Percentiles rank a stretch among this genome's conserved stretches.
These are phyloP conservation scores for Fusarium sp. DNA, from an alignment of 2,329 filamentous ascomycete species.

Conservation along the genomic window DNA sequence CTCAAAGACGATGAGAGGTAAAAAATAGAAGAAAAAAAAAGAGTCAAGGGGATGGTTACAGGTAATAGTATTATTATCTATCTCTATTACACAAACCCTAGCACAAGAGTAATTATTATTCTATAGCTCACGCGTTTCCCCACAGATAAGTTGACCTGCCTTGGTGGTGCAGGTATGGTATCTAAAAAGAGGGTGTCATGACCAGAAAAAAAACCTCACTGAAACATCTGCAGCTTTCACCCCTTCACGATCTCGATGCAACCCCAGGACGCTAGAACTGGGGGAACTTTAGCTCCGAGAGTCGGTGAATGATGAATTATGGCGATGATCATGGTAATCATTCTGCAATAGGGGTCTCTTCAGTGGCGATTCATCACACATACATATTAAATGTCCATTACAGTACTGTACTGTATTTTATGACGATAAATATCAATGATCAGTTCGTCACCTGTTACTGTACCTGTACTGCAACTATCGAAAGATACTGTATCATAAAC, in stretches of 20 bases:
- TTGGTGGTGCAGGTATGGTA: neutral
- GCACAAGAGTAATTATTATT: slow-evolving; percentile 11
- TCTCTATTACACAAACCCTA: slow-evolving; percentile 7
- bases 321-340: slow-evolving; percentile 15
- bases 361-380: slow-evolving; percentile 11
- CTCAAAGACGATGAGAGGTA: slow-evolving; percentile 15
- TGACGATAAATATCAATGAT: neutral
- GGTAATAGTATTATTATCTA: neutral
- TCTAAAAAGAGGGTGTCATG: slow-evolving; percentile 27
- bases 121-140: slow-evolving; percentile 46
- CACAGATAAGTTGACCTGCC: slow-evolving; percentile 30
- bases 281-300: slow-evolving; percentile 42
- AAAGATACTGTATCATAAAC: slow-evolving; percentile 9
- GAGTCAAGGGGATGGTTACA: neutral
- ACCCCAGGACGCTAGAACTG: slow-evolving; percentile 6
- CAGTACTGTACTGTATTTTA: no score
- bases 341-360: slow-evolving; percentile 24
- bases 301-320: slow-evolving; percentile 40
- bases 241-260: slow-evolving; percentile 33
- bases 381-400: neutral
- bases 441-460: neutral
- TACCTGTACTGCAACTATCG: neutral
- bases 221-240: slow-evolving; percentile 9
- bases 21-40: slow-evolving; percentile 16
- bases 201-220: slow-evolving; percentile 12